phyloP scores from a whole-genome alignment of 2,329 filamentous ascomycete genomes.

The Fusarium floridanum region DNA sequence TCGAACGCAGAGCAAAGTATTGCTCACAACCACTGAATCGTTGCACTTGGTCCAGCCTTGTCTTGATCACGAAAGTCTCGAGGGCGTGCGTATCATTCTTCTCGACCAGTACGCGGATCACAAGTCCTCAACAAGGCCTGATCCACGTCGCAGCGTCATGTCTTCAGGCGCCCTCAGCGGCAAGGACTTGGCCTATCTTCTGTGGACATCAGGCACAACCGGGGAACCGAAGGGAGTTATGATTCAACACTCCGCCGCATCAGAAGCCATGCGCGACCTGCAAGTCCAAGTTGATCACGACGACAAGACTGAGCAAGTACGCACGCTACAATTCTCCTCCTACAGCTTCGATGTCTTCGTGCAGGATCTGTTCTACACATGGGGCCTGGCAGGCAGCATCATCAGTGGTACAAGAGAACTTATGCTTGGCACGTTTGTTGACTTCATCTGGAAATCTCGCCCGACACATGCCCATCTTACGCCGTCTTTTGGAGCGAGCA shows the following conservation, averaged over 20 bases:
- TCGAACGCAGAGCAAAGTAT: slow-evolving; percentile 21
- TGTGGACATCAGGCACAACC: slow-evolving; percentile 27
- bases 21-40: slow-evolving; percentile 16
- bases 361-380: slow-evolving; percentile 25
- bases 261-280: slow-evolving; percentile 23
- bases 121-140: neutral
- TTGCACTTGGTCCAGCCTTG: slow-evolving; percentile 13
- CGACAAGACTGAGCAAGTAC: slow-evolving; percentile 12
- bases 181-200: slow-evolving; percentile 12
- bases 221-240: slow-evolving; percentile 33
- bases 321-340: slow-evolving; percentile 17
- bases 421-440: slow-evolving; percentile 20
- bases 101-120: slow-evolving; percentile 14
- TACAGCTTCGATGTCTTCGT: slow-evolving; percentile 36
- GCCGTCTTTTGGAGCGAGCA: slow-evolving; percentile 27
- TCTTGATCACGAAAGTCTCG: neutral
- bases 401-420: slow-evolving; percentile 24
- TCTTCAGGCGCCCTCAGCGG: neutral
- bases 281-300: slow-evolving; percentile 30
- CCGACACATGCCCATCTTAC: slow-evolving; percentile 28
- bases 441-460: slow-evolving; percentile 28
- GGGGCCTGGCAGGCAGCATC: slow-evolving; percentile 17
- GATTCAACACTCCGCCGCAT: slow-evolving; percentile 25
- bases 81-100: slow-evolving; percentile 17
- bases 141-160: neutral